Conservation (phyloP, 1,284 basidiomycete species). For the Fomitopsis schrenkii region DNA sequence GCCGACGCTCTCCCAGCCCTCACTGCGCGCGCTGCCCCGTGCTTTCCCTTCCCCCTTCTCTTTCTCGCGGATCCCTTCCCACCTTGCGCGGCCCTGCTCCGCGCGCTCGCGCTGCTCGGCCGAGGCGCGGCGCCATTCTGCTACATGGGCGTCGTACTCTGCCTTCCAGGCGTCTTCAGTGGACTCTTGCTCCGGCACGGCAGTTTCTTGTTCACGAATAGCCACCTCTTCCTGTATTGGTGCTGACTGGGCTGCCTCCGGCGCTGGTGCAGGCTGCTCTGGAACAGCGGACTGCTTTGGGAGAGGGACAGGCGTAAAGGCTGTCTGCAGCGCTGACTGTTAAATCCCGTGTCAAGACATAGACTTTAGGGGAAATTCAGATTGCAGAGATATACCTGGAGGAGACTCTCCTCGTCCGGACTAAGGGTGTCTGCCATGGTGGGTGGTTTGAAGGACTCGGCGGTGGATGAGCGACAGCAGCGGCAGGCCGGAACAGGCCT, state of each 20-base stretch:
- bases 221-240: not conserved
- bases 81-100: conserved; percentile 65
- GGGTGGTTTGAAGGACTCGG: not conserved
- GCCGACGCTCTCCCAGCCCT: conserved; percentile 51
- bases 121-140: conserved; percentile 70
- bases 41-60: conserved; percentile 27
- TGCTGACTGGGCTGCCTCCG: conserved; percentile 9
- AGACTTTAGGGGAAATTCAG: not conserved
- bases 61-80: conserved; percentile 56
- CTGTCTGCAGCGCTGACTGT: conserved; percentile 28
- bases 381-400: conserved; percentile 21
- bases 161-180: conserved; percentile 47
- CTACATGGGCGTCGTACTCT: conserved; percentile 67
- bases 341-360: not conserved
- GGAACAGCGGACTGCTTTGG: conserved; percentile 21
- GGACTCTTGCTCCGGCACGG: conserved; percentile 11
- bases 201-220: not conserved
- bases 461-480: not conserved
- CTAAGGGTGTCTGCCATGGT: conserved; percentile 26
- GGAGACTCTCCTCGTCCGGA: conserved; percentile 25
- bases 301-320: conserved; percentile 21
- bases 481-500: not conserved
- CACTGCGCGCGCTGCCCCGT: conserved; percentile 28
- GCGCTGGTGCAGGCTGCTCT: conserved; percentile 14
- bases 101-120: conserved; percentile 73